phyloP scores from a whole-genome alignment of 225 moss, liverwort and hornwort species.

The Sphagnum contortum region DNA sequence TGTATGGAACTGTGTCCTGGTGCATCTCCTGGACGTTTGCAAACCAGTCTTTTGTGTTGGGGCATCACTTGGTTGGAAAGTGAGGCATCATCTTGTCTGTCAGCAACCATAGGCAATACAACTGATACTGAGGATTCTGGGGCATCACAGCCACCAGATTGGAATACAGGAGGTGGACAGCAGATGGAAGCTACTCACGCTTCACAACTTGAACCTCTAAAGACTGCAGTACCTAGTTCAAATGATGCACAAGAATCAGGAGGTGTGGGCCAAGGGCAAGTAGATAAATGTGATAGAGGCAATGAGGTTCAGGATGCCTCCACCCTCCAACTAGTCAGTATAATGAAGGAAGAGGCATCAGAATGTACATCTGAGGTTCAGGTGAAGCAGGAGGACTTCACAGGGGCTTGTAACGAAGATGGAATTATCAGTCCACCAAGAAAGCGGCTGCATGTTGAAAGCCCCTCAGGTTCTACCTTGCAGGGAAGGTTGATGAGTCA shows the following conservation, averaged over 20 bases:
- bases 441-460: slow-evolving; percentile 30
- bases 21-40: slow-evolving; percentile 11
- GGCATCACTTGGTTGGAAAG: slow-evolving; percentile 9
- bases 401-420: slow-evolving; percentile 12
- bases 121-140: slow-evolving; percentile 51
- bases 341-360: slow-evolving; percentile 26
- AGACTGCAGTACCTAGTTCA: slow-evolving; percentile 35
- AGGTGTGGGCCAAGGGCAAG: not conserved
- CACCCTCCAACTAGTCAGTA: slow-evolving; percentile 10
- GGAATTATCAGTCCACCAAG: slow-evolving; percentile 30
- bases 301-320: slow-evolving; percentile 1
- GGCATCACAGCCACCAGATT: slow-evolving; percentile 39
- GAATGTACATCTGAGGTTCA: slow-evolving; percentile 16
- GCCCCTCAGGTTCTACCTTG: slow-evolving; percentile 22
- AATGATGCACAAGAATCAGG: slow-evolving; percentile 28
- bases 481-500: slow-evolving; percentile 22
- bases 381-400: slow-evolving; percentile 11
- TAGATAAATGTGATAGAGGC: slow-evolving; percentile 6
- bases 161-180: slow-evolving; percentile 15
- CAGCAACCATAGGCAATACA: slow-evolving; percentile 51
- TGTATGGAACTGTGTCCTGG: slow-evolving; percentile 12
- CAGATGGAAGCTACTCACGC: slow-evolving; percentile 9
- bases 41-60: slow-evolving; percentile 4
- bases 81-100: slow-evolving; percentile 50
- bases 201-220: slow-evolving; percentile 24